Evolutionary conservation across 2,329 filamentous ascomycete species (phyloP).

Genomic region (Fusarium lateritium): DNA sequence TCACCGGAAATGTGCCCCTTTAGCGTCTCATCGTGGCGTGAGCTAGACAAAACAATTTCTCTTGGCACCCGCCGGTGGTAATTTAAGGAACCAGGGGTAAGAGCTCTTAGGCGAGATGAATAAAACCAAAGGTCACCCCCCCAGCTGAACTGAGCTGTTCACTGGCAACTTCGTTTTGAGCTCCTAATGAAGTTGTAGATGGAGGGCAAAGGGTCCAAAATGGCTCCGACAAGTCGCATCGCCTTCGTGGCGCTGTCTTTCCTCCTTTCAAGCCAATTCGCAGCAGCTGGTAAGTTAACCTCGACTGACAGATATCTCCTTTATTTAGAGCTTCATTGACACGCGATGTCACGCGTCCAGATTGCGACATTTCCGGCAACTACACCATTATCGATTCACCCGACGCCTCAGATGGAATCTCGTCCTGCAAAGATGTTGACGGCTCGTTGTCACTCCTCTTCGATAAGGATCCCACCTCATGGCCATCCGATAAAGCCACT

Average conservation of each 20-base stretch:
- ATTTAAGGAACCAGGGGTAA: conserved; percentile 33
- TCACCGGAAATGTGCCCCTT: conserved; percentile 31
- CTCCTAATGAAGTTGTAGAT: conserved; percentile 31
- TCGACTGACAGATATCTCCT: background rate
- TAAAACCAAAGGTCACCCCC: conserved; percentile 39
- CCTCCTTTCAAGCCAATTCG: conserved; percentile 41
- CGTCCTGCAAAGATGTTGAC: conserved; percentile 46
- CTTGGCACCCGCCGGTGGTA: conserved; percentile 34
- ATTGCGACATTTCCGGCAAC: conserved; percentile 48
- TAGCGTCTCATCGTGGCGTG: conserved; percentile 44
- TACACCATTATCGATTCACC: conserved; percentile 48
- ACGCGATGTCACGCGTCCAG: conserved; percentile 23
- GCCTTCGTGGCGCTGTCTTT: conserved; percentile 46
- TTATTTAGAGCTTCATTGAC: conserved; percentile 13
- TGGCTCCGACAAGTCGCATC: conserved; percentile 46
- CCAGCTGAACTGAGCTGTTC: background rate
- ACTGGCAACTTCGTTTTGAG: conserved; percentile 21
- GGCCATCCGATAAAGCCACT: conserved; percentile 43
- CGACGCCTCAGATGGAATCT: conserved; percentile 37
- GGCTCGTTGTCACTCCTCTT: conserved; percentile 49
- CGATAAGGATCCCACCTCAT: conserved; percentile 43
- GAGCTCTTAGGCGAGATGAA: conserved; percentile 43
- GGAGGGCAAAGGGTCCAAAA: conserved; percentile 41
- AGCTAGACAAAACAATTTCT: conserved; percentile 41
- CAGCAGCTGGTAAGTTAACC: conserved; percentile 43